phyloP scores from a whole-genome alignment of 208 protist genomes.

The Trypanosomatidae sp. region DNA sequence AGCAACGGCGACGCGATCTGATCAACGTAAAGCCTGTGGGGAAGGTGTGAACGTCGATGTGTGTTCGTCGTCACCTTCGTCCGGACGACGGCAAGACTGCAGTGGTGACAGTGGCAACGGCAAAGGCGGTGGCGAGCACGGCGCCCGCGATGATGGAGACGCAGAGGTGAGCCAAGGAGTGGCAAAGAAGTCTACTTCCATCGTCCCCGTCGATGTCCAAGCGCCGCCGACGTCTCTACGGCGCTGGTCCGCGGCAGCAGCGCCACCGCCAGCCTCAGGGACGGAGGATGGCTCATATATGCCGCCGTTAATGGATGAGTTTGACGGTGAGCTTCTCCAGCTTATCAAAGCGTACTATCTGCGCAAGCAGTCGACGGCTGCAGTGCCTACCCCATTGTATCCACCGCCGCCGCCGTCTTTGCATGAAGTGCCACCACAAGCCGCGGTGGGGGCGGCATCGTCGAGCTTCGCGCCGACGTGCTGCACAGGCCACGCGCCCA shows the following conservation, averaged over 20 bases:
- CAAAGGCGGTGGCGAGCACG: not conserved
- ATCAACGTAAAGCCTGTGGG: not conserved
- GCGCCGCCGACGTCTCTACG: not conserved
- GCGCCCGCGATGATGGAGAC: not conserved
- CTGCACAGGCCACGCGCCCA: not conserved
- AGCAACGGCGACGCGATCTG: not conserved
- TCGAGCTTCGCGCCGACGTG: not conserved
- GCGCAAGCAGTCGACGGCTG: conserved; percentile 13
- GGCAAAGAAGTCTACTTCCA: not conserved
- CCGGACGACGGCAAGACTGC: not conserved
- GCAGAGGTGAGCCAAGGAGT: not conserved
- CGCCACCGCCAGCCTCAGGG: not conserved
- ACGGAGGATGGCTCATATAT: not conserved
- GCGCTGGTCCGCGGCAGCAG: not conserved
- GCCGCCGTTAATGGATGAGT: conserved; percentile 33
- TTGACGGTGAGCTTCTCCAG: conserved; percentile 46
- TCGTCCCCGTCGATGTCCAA: not conserved
- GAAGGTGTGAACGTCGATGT: not conserved
- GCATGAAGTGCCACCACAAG: not conserved
- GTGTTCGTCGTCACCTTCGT: not conserved
- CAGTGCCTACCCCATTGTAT: not conserved
- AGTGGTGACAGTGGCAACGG: not conserved
- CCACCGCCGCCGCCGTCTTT: not conserved
- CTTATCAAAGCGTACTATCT: conserved; percentile 53
- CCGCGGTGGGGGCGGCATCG: not conserved